These are phyloP conservation scores for Saccharomycopsis fibuligera DNA, from an alignment of 805 yeast species.

Conservation along the genomic window DNA sequence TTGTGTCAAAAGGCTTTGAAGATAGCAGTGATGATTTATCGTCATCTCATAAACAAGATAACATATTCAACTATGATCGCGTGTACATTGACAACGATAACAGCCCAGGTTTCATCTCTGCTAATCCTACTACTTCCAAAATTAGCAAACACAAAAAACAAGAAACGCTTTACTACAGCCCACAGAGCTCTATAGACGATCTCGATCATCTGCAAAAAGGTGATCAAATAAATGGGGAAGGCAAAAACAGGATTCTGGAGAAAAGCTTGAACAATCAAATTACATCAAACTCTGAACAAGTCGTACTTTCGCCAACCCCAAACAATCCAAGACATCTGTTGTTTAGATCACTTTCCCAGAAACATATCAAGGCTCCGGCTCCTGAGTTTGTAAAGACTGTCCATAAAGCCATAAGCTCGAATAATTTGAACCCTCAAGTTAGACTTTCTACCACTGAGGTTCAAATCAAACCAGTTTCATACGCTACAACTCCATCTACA, in stretches of 20 bases:
- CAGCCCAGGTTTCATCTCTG: background rate
- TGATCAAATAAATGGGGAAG: background rate
- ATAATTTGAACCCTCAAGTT: background rate
- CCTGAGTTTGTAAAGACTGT: background rate
- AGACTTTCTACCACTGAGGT: background rate
- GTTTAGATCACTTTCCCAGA: background rate
- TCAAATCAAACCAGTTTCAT: constrained; percentile 6
- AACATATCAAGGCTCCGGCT: background rate
- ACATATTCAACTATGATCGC: background rate
- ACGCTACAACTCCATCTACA: constrained; percentile 6
- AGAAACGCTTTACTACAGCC: constrained; percentile 13
- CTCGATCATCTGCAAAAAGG: background rate
- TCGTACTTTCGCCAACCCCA: too few relatives aligned
- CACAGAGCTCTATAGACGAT: constrained; percentile 7
- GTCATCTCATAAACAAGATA: background rate
- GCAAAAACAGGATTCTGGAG: too few relatives aligned
- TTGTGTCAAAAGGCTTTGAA: constrained; percentile 9
- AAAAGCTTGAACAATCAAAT: too few relatives aligned
- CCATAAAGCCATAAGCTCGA: background rate
- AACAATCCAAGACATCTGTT: too few relatives aligned
- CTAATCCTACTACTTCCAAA: too few relatives aligned
- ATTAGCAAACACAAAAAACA: constrained; percentile 5
- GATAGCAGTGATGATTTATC: background rate
- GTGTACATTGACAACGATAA: background rate
- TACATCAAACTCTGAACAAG: too few relatives aligned